Base-by-base conservation (phyloP, 2,329 filamentous ascomycete genomes). In the Aspergillus pseudotamarii region DNA sequence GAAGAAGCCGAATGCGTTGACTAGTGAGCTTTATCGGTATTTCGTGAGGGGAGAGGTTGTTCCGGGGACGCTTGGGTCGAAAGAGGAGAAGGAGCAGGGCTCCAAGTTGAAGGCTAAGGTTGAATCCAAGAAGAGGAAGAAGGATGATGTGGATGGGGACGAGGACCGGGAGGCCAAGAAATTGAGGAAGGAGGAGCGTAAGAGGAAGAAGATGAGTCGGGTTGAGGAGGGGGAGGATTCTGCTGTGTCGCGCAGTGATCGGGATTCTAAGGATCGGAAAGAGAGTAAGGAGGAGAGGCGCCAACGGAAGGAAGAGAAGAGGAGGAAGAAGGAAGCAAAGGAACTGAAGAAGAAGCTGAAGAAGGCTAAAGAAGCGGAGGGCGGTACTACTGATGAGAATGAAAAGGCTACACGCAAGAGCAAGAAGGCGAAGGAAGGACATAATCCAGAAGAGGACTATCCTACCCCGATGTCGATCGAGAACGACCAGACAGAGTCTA, bases 1-100 rank as follows among this genome's bases (percentile, higher is more conserved):
- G 81, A 79, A 36, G 21, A 66, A 71, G 82, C 84, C 65, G 55
- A 78, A 76, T 57, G 73, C 73, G 72, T 82, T 74, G 74, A 76
- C 68, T 68, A 85, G 76, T 74, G 83, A 78, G 80, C 81, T 98
- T 9, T 97, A 97, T 75, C 86, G 89, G 10, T 90, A 88, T 57
- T 98, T 99, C 75, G 92, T 98, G 28, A 88, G 86, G 66, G 95
- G 95, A 10, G 91, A 93, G 60, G 82, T 88, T 26, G 82, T 98
- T 61, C 83, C 87, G 46, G 93, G 94, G 3, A 96, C 93, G 3
- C 64, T 79, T 53, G 72, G 75, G 38, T 36, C 34, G 34, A 11
- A 30, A 28, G 16, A 36, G 41, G 51, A 66, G n/a, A 54, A 60
- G 23, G 57, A 23, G 19, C 46, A 64, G 32, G 61, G 63, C 16